Percentiles rank a stretch among this genome's conserved stretches.
Conservation (phyloP, 176 grass and related monocot species). For the Aegilops umbellulata region DNA sequence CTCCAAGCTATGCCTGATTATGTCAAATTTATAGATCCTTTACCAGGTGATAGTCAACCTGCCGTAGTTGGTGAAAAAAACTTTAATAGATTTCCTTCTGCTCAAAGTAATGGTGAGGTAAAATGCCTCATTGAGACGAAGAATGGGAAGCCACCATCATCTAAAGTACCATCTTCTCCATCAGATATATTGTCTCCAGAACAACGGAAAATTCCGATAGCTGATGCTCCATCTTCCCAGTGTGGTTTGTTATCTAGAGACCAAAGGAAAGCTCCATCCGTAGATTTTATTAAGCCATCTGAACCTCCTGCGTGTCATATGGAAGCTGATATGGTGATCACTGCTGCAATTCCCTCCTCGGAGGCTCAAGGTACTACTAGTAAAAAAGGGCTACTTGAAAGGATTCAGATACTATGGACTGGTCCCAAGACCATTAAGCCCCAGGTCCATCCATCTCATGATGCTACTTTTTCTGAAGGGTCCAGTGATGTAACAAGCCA, state of each 20-base stretch:
- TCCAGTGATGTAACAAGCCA: constrained; percentile 23
- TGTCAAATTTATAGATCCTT: constrained; percentile 33
- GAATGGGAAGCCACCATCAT: constrained; percentile 13
- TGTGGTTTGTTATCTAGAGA: constrained; percentile 12
- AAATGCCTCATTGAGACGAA: constrained; percentile 5
- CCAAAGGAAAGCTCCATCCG: not conserved
- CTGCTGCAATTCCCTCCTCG: constrained; percentile 32
- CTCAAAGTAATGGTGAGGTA: constrained; percentile 27
- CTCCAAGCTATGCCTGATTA: constrained; percentile 51
- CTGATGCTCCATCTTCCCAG: not conserved
- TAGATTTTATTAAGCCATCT: constrained; percentile 8
- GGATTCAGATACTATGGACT: constrained; percentile 41
- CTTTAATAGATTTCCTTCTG: constrained; percentile 1
- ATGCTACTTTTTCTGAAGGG: constrained; percentile 23
- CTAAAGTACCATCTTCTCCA: constrained; percentile 21
- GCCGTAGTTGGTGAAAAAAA: constrained; percentile 25
- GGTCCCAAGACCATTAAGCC: constrained; percentile 15
- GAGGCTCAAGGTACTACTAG: constrained; percentile 13
- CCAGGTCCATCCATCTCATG: constrained; percentile 31
- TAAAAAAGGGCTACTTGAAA: constrained; percentile 44
- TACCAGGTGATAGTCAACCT: constrained; percentile 20
- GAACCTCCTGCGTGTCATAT: constrained; percentile 23
- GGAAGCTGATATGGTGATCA: constrained; percentile 20
- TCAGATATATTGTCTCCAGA: constrained; percentile 29
- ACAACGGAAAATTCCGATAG: not conserved